Percentiles rank a stretch among this genome's conserved stretches.
Conservation (phyloP, 768 basidiomycete species). For the Rubroboletus satanas region DNA sequence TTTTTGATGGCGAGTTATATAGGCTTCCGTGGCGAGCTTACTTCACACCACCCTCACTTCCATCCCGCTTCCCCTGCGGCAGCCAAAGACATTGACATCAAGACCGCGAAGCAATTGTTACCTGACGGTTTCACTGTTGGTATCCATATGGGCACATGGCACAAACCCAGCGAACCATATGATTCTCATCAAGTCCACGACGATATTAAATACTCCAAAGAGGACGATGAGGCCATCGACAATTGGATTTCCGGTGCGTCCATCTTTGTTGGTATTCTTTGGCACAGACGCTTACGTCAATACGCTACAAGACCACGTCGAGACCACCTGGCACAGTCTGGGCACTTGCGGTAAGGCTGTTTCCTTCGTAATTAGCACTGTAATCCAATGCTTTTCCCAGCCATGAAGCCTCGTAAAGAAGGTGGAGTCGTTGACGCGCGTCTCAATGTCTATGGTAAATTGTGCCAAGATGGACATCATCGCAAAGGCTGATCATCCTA, state of each 20-base stretch:
- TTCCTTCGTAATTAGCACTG: background rate
- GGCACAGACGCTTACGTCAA: background rate
- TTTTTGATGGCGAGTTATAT: background rate
- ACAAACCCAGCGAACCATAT: slow-evolving; percentile 51
- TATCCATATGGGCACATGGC: slow-evolving; percentile 72
- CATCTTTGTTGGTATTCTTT: background rate
- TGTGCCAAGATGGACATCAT: slow-evolving; percentile 9
- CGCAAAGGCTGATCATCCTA: background rate
- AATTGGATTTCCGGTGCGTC: slow-evolving; percentile 51
- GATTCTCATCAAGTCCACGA: slow-evolving; percentile 56
- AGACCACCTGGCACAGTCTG: slow-evolving; percentile 75
- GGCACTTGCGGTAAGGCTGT: slow-evolving; percentile 36
- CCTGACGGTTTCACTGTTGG: slow-evolving; percentile 63
- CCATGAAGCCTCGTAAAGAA: slow-evolving; percentile 65
- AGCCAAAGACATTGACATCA: slow-evolving; percentile 58
- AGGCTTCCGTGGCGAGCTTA: slow-evolving; percentile 71
- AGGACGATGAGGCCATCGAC: slow-evolving; percentile 71
- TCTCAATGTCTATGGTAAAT: slow-evolving; percentile 52
- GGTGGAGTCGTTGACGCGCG: slow-evolving; percentile 64
- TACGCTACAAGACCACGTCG: slow-evolving; percentile 50
- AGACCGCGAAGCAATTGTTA: slow-evolving; percentile 58
- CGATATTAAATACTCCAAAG: slow-evolving; percentile 60
- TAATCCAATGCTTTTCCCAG: background rate
- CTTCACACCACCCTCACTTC: slow-evolving; percentile 73
- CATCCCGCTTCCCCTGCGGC: slow-evolving; percentile 64